phyloP scores from a whole-genome alignment of 169 alveolate species.

The Besnoitia besnoiti region DNA sequence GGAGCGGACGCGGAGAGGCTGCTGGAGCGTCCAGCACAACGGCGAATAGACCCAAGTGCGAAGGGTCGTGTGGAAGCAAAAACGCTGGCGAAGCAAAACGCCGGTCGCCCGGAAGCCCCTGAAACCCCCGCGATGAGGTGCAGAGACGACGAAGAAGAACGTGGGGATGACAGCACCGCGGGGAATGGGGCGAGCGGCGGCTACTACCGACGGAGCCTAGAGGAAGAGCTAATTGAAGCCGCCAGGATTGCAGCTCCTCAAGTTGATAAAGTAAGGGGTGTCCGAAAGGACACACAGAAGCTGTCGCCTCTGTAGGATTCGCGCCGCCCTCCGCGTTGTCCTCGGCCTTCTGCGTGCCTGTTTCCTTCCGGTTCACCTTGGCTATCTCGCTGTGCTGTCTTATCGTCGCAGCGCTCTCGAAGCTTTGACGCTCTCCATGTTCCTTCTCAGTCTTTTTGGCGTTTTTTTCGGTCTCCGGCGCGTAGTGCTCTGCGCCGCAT shows the following conservation, averaged over 20 bases:
- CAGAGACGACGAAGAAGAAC: not conserved
- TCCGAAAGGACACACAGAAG: too few relatives aligned
- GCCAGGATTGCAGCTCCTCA: not conserved
- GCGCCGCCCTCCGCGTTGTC: not conserved
- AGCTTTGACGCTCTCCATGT: not conserved
- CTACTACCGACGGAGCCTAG: not conserved
- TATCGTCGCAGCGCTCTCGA: not conserved
- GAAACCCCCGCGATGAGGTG: too few relatives aligned
- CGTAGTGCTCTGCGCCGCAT: too few relatives aligned
- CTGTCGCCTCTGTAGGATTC: not conserved
- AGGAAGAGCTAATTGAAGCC: not conserved
- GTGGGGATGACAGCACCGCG: not conserved
- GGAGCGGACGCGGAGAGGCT: not conserved
- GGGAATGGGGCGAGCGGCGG: too few relatives aligned
- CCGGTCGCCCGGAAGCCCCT: too few relatives aligned
- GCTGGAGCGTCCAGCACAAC: too few relatives aligned
- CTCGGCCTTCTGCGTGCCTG: not conserved
- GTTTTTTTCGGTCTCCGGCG: too few relatives aligned
- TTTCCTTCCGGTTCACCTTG: too few relatives aligned
- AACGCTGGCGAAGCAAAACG: too few relatives aligned
- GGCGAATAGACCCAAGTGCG: too few relatives aligned
- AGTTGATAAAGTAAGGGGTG: not conserved
- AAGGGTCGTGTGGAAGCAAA: too few relatives aligned
- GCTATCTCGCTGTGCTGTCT: not conserved
- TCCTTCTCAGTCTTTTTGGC: too few relatives aligned